Evolutionary conservation across 345 rosid species (phyloP).

Genomic region (Lepidium didymum): DNA sequence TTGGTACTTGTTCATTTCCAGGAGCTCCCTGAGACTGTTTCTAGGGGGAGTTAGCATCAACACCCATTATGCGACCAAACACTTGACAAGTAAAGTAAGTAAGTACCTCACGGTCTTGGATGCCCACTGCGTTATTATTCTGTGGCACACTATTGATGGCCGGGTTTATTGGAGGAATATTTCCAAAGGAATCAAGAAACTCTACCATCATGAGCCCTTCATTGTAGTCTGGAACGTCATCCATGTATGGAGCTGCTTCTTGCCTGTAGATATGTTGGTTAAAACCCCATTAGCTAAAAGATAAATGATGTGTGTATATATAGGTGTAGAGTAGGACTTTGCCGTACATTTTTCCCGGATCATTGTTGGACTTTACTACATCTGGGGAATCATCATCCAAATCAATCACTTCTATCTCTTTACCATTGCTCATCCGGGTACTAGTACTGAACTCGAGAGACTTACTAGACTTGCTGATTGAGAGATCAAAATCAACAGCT

Average conservation of each 20-base stretch:
- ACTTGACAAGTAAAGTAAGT: constrained; percentile 4
- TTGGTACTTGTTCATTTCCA: constrained; percentile 18
- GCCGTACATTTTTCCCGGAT: constrained; percentile 54
- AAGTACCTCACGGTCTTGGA: constrained; percentile 69
- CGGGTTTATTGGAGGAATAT: constrained; percentile 43
- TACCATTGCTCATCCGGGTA: constrained; percentile 42
- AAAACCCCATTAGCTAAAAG: background rate
- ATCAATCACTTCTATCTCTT: constrained; percentile 84
- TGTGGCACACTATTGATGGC: constrained; percentile 31
- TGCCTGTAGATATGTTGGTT: constrained; percentile 40
- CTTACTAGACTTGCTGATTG: constrained; percentile 57
- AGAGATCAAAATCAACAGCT: constrained; percentile 63
- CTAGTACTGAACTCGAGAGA: constrained; percentile 40
- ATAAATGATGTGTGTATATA: background rate
- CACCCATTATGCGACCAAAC: background rate
- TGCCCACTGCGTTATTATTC: constrained; percentile 39
- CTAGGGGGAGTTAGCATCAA: background rate
- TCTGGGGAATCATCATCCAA: constrained; percentile 65
- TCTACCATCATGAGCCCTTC: constrained; percentile 81
- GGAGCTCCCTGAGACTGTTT: constrained; percentile 22
- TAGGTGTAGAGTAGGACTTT: background rate
- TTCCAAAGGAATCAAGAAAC: constrained; percentile 53
- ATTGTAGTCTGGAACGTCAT: constrained; percentile 64
- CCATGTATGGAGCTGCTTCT: constrained; percentile 42
- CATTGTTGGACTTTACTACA: constrained; percentile 46